Conservation (phyloP, 1,284 basidiomycete species). For the Melampsora abietis-canadensis region DNA sequence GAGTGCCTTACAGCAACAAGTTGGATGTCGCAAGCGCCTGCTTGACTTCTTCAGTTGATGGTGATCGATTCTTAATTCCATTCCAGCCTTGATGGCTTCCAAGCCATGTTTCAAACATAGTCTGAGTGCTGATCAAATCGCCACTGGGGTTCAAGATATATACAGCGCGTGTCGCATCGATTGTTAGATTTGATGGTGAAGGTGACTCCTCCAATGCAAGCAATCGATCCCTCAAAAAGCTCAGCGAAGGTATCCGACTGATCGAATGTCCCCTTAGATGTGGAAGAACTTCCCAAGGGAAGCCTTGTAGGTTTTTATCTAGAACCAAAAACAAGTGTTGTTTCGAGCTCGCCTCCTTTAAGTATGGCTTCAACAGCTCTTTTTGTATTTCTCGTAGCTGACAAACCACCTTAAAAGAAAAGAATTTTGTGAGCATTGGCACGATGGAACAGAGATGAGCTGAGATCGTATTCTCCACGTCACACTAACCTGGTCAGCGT, state of each 20-base stretch:
- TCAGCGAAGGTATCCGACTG: conserved; percentile 81
- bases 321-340: conserved; percentile 80
- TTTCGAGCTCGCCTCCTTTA: conserved; percentile 42
- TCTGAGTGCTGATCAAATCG: conserved; percentile 79
- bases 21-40: conserved; percentile 69
- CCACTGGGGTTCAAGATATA: conserved; percentile 90
- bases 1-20: conserved; percentile 72
- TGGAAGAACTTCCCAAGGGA: conserved; percentile 96
- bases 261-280: conserved; percentile 76
- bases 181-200: conserved; percentile 44
- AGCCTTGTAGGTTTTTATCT: conserved; percentile 80
- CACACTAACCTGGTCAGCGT: conserved; percentile 72
- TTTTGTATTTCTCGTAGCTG: conserved; percentile 61
- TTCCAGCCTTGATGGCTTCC: conserved; percentile 66
- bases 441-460: not conserved
- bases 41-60: conserved; percentile 75
- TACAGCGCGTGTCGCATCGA: conserved; percentile 69
- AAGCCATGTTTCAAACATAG: conserved; percentile 74
- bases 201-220: conserved; percentile 23
- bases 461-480: not conserved
- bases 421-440: not conserved
- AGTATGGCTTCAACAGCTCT: conserved; percentile 49
- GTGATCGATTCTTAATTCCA: conserved; percentile 70
- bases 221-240: conserved; percentile 76
- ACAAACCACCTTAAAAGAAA: conserved; percentile 56